phyloP scores from a whole-genome alignment of 2,329 filamentous ascomycete species.

The Nemania serpens region DNA sequence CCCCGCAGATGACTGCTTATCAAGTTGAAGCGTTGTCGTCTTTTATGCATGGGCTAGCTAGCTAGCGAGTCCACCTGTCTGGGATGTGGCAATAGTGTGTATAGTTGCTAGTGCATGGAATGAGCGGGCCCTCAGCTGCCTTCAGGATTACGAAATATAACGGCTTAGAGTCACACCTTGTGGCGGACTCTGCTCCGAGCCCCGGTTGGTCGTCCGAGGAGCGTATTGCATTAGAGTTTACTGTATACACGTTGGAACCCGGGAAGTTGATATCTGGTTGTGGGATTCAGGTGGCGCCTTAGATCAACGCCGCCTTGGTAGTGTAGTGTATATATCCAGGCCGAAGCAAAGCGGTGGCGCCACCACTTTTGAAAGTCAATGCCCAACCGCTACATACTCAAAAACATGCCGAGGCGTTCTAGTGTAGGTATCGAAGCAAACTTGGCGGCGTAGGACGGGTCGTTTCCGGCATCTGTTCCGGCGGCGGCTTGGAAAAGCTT shows the following conservation, averaged over 20 bases:
- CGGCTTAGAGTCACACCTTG: slow-evolving; percentile 1
- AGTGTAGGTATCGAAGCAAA: neutral
- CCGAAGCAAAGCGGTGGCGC: neutral
- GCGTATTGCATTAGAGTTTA: slow-evolving; percentile 1
- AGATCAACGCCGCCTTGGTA: neutral
- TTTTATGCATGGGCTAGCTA: slow-evolving; percentile 15
- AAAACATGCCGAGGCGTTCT: too few species aligned
- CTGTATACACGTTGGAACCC: neutral
- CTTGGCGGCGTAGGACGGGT: slow-evolving; percentile 13
- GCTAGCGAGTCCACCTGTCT: slow-evolving; percentile 22
- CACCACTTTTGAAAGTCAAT: neutral
- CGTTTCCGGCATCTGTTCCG: slow-evolving; percentile 20
- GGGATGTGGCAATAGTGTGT: slow-evolving; percentile 11
- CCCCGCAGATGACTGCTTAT: slow-evolving; percentile 29
- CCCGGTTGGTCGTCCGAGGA: slow-evolving; percentile 12
- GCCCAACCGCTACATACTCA: too few species aligned
- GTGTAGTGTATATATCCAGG: neutral
- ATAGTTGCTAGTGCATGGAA: slow-evolving; percentile 13
- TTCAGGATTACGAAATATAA: slow-evolving; percentile 14
- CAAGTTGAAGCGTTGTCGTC: slow-evolving; percentile 8
- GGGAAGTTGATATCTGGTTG: neutral
- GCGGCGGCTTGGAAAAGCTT: slow-evolving; percentile 27
- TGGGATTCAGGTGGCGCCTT: slow-evolving; percentile 1
- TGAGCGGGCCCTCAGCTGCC: slow-evolving; percentile 1
- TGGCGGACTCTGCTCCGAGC: neutral